Percentiles rank a stretch among this genome's conserved stretches.
These are phyloP conservation scores for Pleurotus platypus DNA, from an alignment of 768 basidiomycete species.

Conservation along the genomic window DNA sequence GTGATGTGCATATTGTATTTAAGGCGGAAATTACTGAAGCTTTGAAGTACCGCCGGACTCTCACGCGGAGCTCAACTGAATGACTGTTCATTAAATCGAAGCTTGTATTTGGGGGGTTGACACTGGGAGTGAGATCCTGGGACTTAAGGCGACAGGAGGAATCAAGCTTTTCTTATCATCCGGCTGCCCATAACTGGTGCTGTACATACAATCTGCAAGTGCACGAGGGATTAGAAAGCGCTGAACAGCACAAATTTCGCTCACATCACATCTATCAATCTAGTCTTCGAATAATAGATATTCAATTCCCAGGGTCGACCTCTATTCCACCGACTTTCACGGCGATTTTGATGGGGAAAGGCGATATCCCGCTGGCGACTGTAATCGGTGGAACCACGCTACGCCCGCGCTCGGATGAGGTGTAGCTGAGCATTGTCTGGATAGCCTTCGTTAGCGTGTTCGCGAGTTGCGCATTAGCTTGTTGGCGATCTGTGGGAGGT, in stretches of 20 bases:
- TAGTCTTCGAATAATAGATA: too few species aligned
- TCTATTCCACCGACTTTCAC: conserved; percentile 70
- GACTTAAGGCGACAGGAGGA: too few species aligned
- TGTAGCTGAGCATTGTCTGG: conserved; percentile 69
- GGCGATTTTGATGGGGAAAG: conserved; percentile 70
- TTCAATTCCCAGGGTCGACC: conserved; percentile 28
- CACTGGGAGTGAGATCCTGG: too few species aligned
- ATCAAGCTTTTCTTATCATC: too few species aligned
- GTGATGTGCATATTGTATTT: too few species aligned
- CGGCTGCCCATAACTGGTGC: too few species aligned
- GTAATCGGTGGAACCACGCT: conserved; percentile 76
- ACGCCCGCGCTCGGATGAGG: conserved; percentile 75
- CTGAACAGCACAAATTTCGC: neutral
- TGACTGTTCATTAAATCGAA: too few species aligned
- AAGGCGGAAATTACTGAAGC: too few species aligned
- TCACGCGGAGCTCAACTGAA: too few species aligned
- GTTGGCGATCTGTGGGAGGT: conserved; percentile 33
- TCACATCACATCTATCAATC: neutral
- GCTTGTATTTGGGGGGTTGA: too few species aligned
- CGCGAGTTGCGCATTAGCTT: conserved; percentile 57
- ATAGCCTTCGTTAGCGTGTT: conserved; percentile 63
- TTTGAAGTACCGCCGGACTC: too few species aligned
- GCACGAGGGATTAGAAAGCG: neutral
- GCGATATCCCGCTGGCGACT: conserved; percentile 72
- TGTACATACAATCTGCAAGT: too few species aligned